Evolutionary conservation across 208 protist species (phyloP), one percentile per base, ranked within the genome.

Genomic region (Naegleria fowleri): DNA sequence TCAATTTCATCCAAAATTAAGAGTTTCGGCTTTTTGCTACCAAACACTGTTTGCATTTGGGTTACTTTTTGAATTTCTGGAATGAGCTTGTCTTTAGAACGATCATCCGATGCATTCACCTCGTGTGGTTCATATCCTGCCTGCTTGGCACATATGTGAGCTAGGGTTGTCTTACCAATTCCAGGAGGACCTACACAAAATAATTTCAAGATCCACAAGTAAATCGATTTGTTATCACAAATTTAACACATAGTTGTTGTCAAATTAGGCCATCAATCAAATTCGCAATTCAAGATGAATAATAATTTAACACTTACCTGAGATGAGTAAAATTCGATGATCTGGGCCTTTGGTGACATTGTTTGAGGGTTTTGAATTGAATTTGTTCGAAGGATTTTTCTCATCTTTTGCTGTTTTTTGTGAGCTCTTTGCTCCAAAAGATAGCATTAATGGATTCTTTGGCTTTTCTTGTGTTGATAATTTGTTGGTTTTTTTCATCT

Each of bases 161-260:
- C 97, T 6, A 99, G 93, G 0, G 98, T 98, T 36, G 98, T 99
- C 93, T 99, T 99, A 33, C 98, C 98, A 16, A 98, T 92, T 36
- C 98, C 98, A 0, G 98, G 97, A 33, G 97, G 97, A 0, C 98
- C 98, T 36, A 25, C 67, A 48, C 43, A 7, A 48, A 48, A n/a
- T 58, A 58, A 58, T n/a, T n/a, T n/a, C n/a, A n/a, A n/a, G n/a
- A n/a, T 0, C 95, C 95, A 19, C 99, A 91, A 79, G 98, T 58
- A 59, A 96, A 40, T 16, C 94, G 19, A 43, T 7, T 39, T 41
- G 9, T 67, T 25, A 25, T 86, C 19, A 75, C 9, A 43, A 43
- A 22, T 52, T 55, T 22, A 90, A 90, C 9, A 29, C 15, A 90
- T 40, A 41, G 43, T 39, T 4, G 25, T 29, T 43, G 25, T 87